These are phyloP conservation scores for Ceratobasidium sp. DNA, from an alignment of 1,284 basidiomycete species.

Conservation along the genomic window DNA sequence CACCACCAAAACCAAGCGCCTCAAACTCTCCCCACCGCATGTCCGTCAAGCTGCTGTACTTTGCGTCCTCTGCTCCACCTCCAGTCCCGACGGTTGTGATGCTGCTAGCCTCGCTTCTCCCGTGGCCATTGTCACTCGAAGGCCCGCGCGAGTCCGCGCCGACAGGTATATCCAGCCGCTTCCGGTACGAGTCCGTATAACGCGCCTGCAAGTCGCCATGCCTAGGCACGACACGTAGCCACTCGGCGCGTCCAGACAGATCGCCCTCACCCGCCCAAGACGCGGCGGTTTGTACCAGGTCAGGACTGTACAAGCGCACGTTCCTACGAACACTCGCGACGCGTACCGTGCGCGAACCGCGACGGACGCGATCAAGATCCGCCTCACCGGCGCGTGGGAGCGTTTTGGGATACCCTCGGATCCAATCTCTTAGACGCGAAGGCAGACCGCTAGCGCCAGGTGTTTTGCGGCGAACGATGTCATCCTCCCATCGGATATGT, in stretches of 20 bases:
- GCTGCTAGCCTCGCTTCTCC: slow-evolving; percentile 5
- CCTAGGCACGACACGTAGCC: slow-evolving; percentile 70
- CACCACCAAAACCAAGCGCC: slow-evolving; percentile 74
- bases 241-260: slow-evolving; percentile 71
- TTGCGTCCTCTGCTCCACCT: slow-evolving; percentile 62
- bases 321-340: slow-evolving; percentile 78
- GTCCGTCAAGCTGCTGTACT: slow-evolving; percentile 81
- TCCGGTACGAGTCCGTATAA: slow-evolving; percentile 46
- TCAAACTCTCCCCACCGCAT: slow-evolving; percentile 91
- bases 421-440: slow-evolving; percentile 83
- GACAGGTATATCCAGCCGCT: slow-evolving; percentile 46
- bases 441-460: slow-evolving; percentile 73
- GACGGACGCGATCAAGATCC: slow-evolving; percentile 61
- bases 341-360: slow-evolving; percentile 75
- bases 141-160: slow-evolving; percentile 28
- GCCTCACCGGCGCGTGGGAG: slow-evolving; percentile 55
- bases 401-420: slow-evolving; percentile 82
- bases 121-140: slow-evolving; percentile 26
- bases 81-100: not conserved
- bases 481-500: slow-evolving; percentile 82
- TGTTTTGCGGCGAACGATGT: slow-evolving; percentile 54
- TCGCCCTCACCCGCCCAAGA: slow-evolving; percentile 69
- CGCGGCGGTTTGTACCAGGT: slow-evolving; percentile 77
- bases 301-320: slow-evolving; percentile 82
- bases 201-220: slow-evolving; percentile 30